These are phyloP conservation scores for Rubroshorea leprosula DNA, from an alignment of 345 rosid species.

Conservation along the genomic window DNA sequence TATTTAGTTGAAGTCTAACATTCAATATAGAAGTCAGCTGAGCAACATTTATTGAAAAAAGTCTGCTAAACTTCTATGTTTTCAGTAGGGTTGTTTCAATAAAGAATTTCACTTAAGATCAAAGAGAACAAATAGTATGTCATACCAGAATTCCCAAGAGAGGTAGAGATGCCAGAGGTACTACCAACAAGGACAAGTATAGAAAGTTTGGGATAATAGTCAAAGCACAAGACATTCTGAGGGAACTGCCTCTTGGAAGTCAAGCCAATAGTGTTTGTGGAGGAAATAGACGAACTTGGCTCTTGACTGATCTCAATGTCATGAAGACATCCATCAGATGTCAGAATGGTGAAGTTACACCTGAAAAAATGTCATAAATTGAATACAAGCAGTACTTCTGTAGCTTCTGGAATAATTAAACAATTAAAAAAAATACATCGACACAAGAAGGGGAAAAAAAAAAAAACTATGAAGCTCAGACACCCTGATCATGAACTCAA, in stretches of 20 bases:
- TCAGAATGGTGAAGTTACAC: slow-evolving; percentile 61
- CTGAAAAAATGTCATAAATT: slow-evolving; percentile 36
- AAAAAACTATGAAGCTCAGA: background rate
- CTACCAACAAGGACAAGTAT: slow-evolving; percentile 57
- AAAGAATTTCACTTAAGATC: background rate
- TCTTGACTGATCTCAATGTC: slow-evolving; percentile 63
- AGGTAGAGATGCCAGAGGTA: slow-evolving; percentile 33
- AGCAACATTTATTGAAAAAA: background rate
- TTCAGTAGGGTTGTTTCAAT: too few species aligned
- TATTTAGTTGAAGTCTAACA: slow-evolving; percentile 2
- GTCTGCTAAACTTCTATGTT: background rate
- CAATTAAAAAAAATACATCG: background rate
- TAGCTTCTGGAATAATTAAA: slow-evolving; percentile 7
- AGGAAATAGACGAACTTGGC: slow-evolving; percentile 53
- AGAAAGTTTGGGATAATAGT: slow-evolving; percentile 56
- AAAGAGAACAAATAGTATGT: slow-evolving; percentile 20
- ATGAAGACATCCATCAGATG: slow-evolving; percentile 69
- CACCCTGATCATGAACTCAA: slow-evolving; percentile 8
- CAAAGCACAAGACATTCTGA: slow-evolving; percentile 58
- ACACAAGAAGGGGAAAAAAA: too few species aligned
- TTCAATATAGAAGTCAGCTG: background rate
- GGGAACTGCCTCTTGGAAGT: slow-evolving; percentile 53
- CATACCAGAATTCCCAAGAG: slow-evolving; percentile 49
- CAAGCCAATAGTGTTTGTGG: slow-evolving; percentile 26
- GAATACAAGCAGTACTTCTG: slow-evolving; percentile 8